Conservation (phyloP, 441 rosid genomes). For the Erodium texanum region DNA sequence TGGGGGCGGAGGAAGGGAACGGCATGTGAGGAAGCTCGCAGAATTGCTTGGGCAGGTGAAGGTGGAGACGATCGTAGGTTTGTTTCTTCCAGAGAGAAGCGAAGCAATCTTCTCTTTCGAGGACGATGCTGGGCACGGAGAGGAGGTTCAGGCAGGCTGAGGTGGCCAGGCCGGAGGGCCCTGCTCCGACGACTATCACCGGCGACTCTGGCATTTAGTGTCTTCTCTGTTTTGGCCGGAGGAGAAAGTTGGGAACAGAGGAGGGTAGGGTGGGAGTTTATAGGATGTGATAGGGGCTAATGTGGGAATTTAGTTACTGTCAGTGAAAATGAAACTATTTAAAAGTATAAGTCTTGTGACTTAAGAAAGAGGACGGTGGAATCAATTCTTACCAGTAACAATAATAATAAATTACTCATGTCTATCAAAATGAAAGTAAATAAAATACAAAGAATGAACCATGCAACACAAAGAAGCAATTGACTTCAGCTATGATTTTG, state of each 20-base stretch:
- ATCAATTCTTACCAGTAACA: too few species aligned
- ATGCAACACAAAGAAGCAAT: too few species aligned
- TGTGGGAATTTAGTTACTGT: neutral
- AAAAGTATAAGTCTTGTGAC: too few species aligned
- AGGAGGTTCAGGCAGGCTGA: slow-evolving; percentile 29
- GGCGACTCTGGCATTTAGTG: neutral
- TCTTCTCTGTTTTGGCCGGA: neutral
- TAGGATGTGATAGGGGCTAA: neutral
- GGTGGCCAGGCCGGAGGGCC: slow-evolving; percentile 35
- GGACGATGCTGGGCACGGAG: slow-evolving; percentile 31
- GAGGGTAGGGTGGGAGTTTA: neutral
- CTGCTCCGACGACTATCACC: slow-evolving; percentile 35
- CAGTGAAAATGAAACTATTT: too few species aligned
- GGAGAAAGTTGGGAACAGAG: neutral
- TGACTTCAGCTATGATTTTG: too few species aligned
- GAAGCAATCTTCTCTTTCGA: slow-evolving; percentile 34
- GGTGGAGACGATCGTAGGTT: slow-evolving; percentile 38
- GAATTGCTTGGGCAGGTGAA: slow-evolving; percentile 29
- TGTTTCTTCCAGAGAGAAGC: slow-evolving; percentile 34
- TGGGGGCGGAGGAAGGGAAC: slow-evolving; percentile 25
- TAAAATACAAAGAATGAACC: too few species aligned
- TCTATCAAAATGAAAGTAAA: too few species aligned
- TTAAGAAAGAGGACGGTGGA: too few species aligned
- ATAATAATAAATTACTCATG: too few species aligned
- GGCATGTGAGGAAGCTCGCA: slow-evolving; percentile 33